Evolutionary conservation across 495 filamentous ascomycete genomes (phyloP).

Genomic region (Evernia prunastri): DNA sequence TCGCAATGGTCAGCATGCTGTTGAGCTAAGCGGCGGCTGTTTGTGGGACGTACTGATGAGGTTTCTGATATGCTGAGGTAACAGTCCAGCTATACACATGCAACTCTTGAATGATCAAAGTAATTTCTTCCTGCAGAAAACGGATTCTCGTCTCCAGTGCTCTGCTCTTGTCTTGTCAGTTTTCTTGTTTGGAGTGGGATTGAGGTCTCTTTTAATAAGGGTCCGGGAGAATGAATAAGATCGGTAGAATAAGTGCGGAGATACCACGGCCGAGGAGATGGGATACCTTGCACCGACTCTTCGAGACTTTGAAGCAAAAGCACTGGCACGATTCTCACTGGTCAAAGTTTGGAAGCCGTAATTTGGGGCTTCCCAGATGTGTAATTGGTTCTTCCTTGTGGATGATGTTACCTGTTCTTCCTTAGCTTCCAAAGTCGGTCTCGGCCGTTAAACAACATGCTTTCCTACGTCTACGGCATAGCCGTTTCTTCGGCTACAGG

Average conservation of each 20-base stretch:
- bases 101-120: background rate
- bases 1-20: background rate
- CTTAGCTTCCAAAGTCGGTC: constrained; percentile 2
- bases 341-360: background rate
- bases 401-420: background rate
- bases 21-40: background rate
- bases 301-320: background rate
- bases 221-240: background rate
- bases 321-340: background rate
- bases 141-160: background rate
- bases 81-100: constrained; percentile 12
- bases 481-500: background rate
- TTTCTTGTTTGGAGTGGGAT: background rate
- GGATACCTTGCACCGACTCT: no score
- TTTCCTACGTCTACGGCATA: background rate
- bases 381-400: constrained; percentile 5
- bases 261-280: background rate
- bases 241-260: background rate
- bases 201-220: background rate
- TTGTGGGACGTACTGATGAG: constrained; percentile 12
- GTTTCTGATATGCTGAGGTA: constrained; percentile 20
- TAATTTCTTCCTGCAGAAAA: background rate
- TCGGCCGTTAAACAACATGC: constrained; percentile 1
- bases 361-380: background rate
- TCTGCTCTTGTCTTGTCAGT: background rate